Conservation (phyloP, 192 early-diverging fungal species). For the Kickxella alabastrina region DNA sequence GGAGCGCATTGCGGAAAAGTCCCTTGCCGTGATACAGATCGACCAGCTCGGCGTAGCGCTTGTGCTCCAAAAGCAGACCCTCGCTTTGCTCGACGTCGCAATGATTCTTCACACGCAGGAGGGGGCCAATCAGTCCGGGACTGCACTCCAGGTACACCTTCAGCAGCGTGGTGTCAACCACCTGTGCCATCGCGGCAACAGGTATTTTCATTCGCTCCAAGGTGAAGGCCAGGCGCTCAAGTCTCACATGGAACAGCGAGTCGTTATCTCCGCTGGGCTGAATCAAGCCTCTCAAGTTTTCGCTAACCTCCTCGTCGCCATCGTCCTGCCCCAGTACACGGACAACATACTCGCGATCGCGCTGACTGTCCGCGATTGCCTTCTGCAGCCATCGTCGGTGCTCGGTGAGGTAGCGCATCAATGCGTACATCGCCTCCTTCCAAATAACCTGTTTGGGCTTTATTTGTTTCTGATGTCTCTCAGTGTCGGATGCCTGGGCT, state of each 20-base stretch:
- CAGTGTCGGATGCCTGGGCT: constrained; percentile 3
- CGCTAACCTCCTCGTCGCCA: constrained; percentile 40
- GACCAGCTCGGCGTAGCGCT: constrained; percentile 84
- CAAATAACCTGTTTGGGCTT: constrained; percentile 28
- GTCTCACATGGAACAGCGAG: constrained; percentile 40
- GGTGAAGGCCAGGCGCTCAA: constrained; percentile 38
- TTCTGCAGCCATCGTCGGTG: constrained; percentile 74
- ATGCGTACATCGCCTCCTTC: constrained; percentile 50
- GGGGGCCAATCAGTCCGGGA: constrained; percentile 79
- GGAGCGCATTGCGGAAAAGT: constrained; percentile 84
- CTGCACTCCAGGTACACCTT: constrained; percentile 88
- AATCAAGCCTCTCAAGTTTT: constrained; percentile 1
- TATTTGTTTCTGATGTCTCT: not conserved
- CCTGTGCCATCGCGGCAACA: constrained; percentile 53
- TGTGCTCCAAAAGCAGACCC: constrained; percentile 66
- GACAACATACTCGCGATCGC: constrained; percentile 37
- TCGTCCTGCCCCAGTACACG: constrained; percentile 29
- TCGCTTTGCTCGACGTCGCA: constrained; percentile 86
- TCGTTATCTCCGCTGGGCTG: constrained; percentile 23
- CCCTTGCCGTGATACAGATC: constrained; percentile 91
- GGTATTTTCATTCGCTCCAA: constrained; percentile 44
- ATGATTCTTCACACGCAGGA: constrained; percentile 84
- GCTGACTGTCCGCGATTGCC: constrained; percentile 34
- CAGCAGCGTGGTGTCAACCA: constrained; percentile 87
- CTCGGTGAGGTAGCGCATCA: constrained; percentile 87